A percentile compares a stretch with the other conserved stretches of the same genome.
Conservation (phyloP, 2,329 filamentous ascomycete species). For the Microsporum ferrugineum region DNA sequence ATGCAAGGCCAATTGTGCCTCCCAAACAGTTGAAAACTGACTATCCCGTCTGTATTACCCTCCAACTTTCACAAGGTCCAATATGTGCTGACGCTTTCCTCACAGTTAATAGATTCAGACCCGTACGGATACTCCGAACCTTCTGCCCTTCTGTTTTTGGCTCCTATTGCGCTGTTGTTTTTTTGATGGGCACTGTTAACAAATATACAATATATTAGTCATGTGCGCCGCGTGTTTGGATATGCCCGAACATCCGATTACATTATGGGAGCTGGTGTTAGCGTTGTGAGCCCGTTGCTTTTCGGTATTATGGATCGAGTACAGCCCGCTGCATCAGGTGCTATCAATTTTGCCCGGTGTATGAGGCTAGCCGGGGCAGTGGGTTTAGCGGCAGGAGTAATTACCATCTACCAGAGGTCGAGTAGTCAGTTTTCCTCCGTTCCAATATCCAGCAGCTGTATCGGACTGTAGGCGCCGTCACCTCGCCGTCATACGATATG, state of each 20-base stretch:
- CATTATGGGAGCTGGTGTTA: constrained; percentile 54
- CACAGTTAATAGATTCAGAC: constrained; percentile 95
- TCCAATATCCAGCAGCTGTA: neutral
- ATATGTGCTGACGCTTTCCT: constrained; percentile 6
- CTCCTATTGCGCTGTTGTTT: neutral
- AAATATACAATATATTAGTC: constrained; percentile 41
- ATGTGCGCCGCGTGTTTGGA: constrained; percentile 76
- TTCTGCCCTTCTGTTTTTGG: too few species aligned
- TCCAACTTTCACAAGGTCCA: constrained; percentile 2
- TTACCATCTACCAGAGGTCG: constrained; percentile 76
- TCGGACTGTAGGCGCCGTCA: neutral
- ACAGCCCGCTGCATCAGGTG: constrained; percentile 72
- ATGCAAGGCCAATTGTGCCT: constrained; percentile 46
- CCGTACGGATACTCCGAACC: constrained; percentile 53
- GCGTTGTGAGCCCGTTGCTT: constrained; percentile 59
- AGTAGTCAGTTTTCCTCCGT: constrained; percentile 50
- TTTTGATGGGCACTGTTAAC: neutral
- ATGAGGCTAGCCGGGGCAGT: constrained; percentile 69
- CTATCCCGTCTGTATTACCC: constrained; percentile 60
- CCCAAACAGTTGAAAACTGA: constrained; percentile 71
- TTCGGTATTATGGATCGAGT: constrained; percentile 73
- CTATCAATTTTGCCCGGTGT: constrained; percentile 66
- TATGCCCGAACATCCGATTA: constrained; percentile 87
- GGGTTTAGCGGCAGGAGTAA: constrained; percentile 64
- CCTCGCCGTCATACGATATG: neutral